Evolutionary conservation across 306 rosid species (phyloP).

Genomic region (Crataegus laevigata): DNA sequence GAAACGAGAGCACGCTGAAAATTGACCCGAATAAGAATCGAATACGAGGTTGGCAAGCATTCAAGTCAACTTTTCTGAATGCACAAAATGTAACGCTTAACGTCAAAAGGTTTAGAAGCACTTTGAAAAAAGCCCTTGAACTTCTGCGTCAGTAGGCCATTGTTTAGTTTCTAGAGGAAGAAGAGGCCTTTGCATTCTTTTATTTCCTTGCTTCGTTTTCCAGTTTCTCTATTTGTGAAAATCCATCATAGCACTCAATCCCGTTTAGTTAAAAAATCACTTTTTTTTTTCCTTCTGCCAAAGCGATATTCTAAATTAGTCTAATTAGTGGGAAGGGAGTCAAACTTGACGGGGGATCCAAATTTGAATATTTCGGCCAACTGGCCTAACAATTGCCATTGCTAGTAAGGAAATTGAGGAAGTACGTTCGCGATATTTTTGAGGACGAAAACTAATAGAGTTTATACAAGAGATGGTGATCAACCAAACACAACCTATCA

Average conservation of each 20-base stretch:
- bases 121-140: slow-evolving; percentile 60
- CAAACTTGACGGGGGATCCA: no score
- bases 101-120: slow-evolving; percentile 58
- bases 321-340: no score
- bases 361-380: no score
- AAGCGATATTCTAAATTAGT: no score
- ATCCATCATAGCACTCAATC: background rate
- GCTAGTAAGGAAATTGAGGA: no score
- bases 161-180: background rate
- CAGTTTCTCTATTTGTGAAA: background rate
- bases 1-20: slow-evolving; percentile 62
- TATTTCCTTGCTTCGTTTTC: background rate
- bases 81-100: slow-evolving; percentile 63
- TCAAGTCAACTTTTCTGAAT: slow-evolving; percentile 56
- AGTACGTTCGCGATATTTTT: no score
- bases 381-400: no score
- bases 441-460: background rate
- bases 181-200: background rate
- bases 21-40: slow-evolving; percentile 35
- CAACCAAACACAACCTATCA: background rate
- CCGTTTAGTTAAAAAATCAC: no score
- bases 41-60: slow-evolving; percentile 46
- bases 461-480: background rate
- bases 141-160: slow-evolving; percentile 43
- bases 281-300: no score